A percentile compares a stretch with the other conserved stretches of the same genome.
Conservation (phyloP, 2,329 filamentous ascomycete species). For the Aplosporella prunicola region DNA sequence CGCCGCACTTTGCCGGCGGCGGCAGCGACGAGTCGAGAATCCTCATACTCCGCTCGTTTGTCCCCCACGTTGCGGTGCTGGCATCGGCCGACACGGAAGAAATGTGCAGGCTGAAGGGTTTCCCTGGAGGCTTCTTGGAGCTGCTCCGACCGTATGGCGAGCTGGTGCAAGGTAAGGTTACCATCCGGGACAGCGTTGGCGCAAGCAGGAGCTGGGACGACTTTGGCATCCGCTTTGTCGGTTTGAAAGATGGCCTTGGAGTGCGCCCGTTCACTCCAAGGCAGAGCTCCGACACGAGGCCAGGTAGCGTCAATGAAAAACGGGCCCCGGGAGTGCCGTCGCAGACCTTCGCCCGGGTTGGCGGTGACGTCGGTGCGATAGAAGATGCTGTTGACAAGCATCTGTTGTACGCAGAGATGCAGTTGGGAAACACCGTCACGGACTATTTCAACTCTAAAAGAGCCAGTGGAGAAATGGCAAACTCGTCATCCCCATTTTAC, state of each 20-base stretch:
- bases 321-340: constrained; percentile 5
- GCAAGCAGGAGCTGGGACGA: constrained; percentile 77
- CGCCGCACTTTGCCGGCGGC: constrained; percentile 26
- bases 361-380: constrained; percentile 54
- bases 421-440: constrained; percentile 20
- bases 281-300: constrained; percentile 29
- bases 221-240: constrained; percentile 78
- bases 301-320: constrained; percentile 19
- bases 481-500: constrained; percentile 64
- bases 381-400: constrained; percentile 75
- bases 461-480: constrained; percentile 18
- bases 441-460: constrained; percentile 36
- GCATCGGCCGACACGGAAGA: constrained; percentile 80
- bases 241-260: constrained; percentile 49
- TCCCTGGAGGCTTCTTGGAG: constrained; percentile 71
- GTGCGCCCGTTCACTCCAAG: constrained; percentile 25
- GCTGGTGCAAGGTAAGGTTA: constrained; percentile 74
- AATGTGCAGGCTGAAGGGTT: constrained; percentile 73
- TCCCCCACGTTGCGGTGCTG: constrained; percentile 79
- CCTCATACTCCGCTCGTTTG: constrained; percentile 74
- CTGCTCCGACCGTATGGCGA: constrained; percentile 88
- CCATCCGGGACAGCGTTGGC: constrained; percentile 81
- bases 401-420: constrained; percentile 61
- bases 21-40: constrained; percentile 47
- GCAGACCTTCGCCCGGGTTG: constrained; percentile 31